Evolutionary conservation across 768 basidiomycete genomes (phyloP).

Genomic region (Pulveroboletus frians): DNA sequence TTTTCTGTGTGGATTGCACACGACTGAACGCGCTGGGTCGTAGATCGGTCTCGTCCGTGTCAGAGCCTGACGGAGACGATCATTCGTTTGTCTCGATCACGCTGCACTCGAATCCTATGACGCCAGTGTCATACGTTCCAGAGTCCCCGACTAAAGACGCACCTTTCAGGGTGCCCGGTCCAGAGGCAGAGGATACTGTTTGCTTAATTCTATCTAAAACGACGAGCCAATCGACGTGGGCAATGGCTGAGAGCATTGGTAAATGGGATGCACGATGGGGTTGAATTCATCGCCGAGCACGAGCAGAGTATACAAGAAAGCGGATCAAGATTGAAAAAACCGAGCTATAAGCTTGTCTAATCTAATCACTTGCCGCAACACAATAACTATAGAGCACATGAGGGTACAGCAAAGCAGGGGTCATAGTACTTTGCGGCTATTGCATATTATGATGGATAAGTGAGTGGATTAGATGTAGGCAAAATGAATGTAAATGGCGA

Average conservation of each 20-base stretch:
- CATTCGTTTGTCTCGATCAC: conserved; percentile 14
- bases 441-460: conserved; percentile 35
- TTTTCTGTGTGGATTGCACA: not conserved
- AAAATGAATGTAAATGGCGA: conserved; percentile 19
- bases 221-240: conserved; percentile 31
- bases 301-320: conserved; percentile 37
- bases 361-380: conserved; percentile 29
- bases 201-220: conserved; percentile 36
- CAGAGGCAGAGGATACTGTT: conserved; percentile 52
- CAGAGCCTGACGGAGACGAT: conserved; percentile 4
- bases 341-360: conserved; percentile 21
- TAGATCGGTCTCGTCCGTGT: conserved; percentile 10
- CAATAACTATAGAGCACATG: conserved; percentile 29
- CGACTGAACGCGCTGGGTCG: not conserved
- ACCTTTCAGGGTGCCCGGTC: conserved; percentile 39
- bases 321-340: conserved; percentile 27
- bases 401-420: conserved; percentile 31
- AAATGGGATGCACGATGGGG: conserved; percentile 40
- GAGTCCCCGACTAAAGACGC: conserved; percentile 19
- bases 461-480: conserved; percentile 31
- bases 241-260: conserved; percentile 41
- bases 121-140: conserved; percentile 51
- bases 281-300: conserved; percentile 16
- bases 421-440: conserved; percentile 21
- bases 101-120: conserved; percentile 37